These are phyloP conservation scores for Trichocomaceae sp. DNA, from an alignment of 2,329 filamentous ascomycete species.

Conservation along the genomic window DNA sequence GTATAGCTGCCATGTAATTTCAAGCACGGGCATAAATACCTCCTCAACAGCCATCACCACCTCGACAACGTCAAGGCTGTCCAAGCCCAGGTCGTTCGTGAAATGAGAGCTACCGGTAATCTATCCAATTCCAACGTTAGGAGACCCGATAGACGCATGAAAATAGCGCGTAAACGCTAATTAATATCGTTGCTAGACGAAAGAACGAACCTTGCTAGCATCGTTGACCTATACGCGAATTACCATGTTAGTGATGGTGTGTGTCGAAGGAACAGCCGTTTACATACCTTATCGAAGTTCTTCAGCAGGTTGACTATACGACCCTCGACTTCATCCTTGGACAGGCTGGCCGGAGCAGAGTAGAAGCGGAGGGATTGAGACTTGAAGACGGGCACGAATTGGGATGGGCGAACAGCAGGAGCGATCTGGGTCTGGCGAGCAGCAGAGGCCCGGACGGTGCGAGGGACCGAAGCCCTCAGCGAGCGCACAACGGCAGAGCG, in stretches of 20 bases:
- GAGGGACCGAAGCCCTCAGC: conserved; percentile 52
- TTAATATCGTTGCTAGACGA: neutral
- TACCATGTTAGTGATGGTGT: conserved; percentile 10
- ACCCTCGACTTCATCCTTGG: conserved; percentile 78
- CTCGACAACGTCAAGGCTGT: conserved; percentile 97
- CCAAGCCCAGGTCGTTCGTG: conserved; percentile 91
- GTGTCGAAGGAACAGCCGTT: neutral
- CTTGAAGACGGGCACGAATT: conserved; percentile 55
- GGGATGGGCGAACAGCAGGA: conserved; percentile 56
- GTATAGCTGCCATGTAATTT: neutral
- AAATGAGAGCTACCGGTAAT: conserved; percentile 83
- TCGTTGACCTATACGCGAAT: conserved; percentile 28
- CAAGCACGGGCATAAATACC: conserved; percentile 42
- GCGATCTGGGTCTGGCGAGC: conserved; percentile 54
- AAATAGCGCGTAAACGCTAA: too few species aligned
- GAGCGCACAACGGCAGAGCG: conserved; percentile 78
- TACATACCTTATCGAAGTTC: conserved; percentile 90
- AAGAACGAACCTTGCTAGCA: conserved; percentile 33
- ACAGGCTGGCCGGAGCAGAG: conserved; percentile 70
- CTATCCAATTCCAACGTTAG: conserved; percentile 42
- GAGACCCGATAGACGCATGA: neutral
- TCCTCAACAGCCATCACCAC: conserved; percentile 99
- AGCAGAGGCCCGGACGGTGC: conserved; percentile 50
- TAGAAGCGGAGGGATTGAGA: conserved; percentile 74
- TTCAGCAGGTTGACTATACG: conserved; percentile 87